These are phyloP conservation scores for Epichloe elymi DNA, from an alignment of 2,329 filamentous ascomycete species.

Conservation along the genomic window DNA sequence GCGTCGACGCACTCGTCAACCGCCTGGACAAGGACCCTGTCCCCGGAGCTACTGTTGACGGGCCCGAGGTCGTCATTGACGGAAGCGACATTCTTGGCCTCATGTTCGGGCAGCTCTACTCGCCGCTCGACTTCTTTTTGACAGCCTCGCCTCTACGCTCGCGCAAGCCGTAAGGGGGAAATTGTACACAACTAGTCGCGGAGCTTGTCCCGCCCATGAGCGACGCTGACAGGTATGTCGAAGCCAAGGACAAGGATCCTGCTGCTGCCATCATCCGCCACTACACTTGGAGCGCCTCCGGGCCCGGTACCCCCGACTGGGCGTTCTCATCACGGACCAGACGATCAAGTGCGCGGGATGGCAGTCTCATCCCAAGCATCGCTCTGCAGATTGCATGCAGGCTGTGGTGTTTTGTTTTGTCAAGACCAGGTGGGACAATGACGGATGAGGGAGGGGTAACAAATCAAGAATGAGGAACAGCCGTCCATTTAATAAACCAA, in stretches of 20 bases:
- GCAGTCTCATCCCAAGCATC: constrained; percentile 19
- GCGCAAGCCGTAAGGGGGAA: not conserved
- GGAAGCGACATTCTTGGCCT: constrained; percentile 5
- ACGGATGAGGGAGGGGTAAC: no score
- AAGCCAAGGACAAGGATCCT: not conserved
- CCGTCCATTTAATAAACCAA: no score
- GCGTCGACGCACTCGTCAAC: constrained; percentile 14
- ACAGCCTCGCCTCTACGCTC: constrained; percentile 3
- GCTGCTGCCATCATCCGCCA: not conserved
- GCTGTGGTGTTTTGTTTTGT: not conserved
- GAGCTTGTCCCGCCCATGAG: not conserved
- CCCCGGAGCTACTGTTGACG: constrained; percentile 7
- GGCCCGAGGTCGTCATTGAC: constrained; percentile 12
- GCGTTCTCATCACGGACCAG: constrained; percentile 14
- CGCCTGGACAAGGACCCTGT: constrained; percentile 13
- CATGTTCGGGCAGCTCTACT: constrained; percentile 17
- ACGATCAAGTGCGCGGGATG: constrained; percentile 20
- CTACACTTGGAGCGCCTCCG: constrained; percentile 5
- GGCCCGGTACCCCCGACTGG: constrained; percentile 14
- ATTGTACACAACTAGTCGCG: not conserved
- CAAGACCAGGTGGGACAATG: no score
- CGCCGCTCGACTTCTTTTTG: constrained; percentile 10
- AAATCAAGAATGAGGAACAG: no score
- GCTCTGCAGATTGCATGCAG: constrained; percentile 13
- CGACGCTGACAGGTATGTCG: not conserved